A percentile compares a stretch with the other conserved stretches of the same genome.
Conservation (phyloP, 306 rosid genomes). For the Citrullus amarus region DNA sequence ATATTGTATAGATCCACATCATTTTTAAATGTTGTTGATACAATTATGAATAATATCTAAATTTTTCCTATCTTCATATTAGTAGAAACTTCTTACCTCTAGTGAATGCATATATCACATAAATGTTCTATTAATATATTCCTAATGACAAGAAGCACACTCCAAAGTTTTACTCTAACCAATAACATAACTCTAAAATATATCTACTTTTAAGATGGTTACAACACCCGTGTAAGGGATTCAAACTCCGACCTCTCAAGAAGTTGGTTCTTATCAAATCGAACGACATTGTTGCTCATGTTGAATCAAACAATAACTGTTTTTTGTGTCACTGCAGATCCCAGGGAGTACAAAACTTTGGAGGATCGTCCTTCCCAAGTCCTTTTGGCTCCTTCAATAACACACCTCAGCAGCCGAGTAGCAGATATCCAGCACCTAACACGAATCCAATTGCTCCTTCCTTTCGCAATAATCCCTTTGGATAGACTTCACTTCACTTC, state of each 20-base stretch:
- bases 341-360: neutral
- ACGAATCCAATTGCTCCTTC: constrained; percentile 14
- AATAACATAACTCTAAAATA: neutral
- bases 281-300: no score
- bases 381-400: neutral
- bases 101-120: neutral
- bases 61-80: neutral
- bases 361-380: neutral
- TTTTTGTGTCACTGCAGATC: neutral
- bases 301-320: no score
- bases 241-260: neutral
- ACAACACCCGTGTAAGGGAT: neutral
- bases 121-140: no score
- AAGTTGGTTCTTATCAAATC: neutral
- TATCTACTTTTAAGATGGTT: neutral
- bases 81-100: neutral
- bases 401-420: neutral
- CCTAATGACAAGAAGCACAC: neutral
- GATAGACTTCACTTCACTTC: constrained; percentile 12
- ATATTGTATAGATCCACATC: neutral
- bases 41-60: neutral
- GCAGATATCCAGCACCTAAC: constrained; percentile 12
- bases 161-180: neutral
- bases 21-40: neutral
- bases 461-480: constrained; percentile 60